A percentile compares a stretch with the other conserved stretches of the same genome.
Conservation (phyloP, 1,139 yeast genomes). For the Magnusiomyces magnusii region DNA sequence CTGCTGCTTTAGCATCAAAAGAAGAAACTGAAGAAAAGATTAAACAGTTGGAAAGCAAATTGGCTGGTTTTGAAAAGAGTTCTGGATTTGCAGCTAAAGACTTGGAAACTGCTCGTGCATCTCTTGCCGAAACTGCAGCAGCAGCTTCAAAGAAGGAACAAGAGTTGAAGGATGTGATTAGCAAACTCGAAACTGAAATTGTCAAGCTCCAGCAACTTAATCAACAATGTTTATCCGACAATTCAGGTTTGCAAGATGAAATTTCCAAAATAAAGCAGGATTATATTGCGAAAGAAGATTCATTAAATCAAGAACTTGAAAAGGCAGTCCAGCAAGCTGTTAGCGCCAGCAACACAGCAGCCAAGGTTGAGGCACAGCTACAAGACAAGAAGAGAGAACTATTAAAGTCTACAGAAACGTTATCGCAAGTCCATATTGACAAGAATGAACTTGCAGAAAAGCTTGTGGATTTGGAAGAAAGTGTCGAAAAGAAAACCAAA, state of each 20-base stretch:
- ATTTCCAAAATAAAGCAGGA: constrained; percentile 9
- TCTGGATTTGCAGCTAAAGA: not conserved
- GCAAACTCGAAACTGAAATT: constrained; percentile 7
- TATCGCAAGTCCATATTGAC: constrained; percentile 14
- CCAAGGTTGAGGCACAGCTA: constrained; percentile 13
- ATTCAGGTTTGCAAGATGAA: constrained; percentile 12
- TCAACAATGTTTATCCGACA: constrained; percentile 9
- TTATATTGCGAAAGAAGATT: constrained; percentile 11
- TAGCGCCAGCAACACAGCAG: constrained; percentile 12
- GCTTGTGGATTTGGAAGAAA: constrained; percentile 15
- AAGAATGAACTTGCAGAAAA: constrained; percentile 15
- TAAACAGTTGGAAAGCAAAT: constrained; percentile 7
- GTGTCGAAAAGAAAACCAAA: constrained; percentile 9
- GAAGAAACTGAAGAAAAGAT: constrained; percentile 10
- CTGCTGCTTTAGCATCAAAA: not conserved
- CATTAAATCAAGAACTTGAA: constrained; percentile 12
- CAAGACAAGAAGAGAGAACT: constrained; percentile 14
- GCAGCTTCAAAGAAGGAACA: constrained; percentile 3
- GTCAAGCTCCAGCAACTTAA: constrained; percentile 8
- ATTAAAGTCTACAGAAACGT: constrained; percentile 15
- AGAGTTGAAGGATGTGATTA: not conserved
- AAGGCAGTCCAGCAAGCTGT: constrained; percentile 16
- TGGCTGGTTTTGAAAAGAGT: not conserved
- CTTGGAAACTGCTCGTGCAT: not conserved
- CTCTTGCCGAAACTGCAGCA: constrained; percentile 8